Percentiles rank a stretch among this genome's conserved stretches.
Conservation (phyloP, 768 basidiomycete species). For the Phylloporus sp. region DNA sequence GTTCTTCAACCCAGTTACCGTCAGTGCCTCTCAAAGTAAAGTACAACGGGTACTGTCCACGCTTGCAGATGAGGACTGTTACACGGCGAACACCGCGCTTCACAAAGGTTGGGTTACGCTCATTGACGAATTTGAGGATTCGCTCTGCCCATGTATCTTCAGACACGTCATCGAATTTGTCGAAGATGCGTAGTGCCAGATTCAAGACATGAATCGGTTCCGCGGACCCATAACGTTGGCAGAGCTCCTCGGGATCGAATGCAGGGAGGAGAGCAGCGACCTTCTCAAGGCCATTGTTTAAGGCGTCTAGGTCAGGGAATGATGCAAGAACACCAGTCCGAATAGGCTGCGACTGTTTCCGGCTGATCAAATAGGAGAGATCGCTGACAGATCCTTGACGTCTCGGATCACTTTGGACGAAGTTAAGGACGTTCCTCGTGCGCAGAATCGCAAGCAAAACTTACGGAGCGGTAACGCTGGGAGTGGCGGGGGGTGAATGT, state of each 20-base stretch:
- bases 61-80: conserved; percentile 88
- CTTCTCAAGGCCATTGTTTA: conserved; percentile 70
- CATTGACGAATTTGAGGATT: conserved; percentile 69
- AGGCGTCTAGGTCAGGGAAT: conserved; percentile 69
- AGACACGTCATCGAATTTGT: conserved; percentile 70
- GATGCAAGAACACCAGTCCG: conserved; percentile 91
- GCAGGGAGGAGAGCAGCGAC: conserved; percentile 69
- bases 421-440: conserved; percentile 8
- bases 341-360: conserved; percentile 82
- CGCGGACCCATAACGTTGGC: conserved; percentile 68
- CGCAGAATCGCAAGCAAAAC: not conserved
- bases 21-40: conserved; percentile 80
- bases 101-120: conserved; percentile 54
- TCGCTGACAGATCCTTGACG: conserved; percentile 95
- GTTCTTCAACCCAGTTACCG: conserved; percentile 85
- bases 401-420: conserved; percentile 47
- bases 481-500: conserved; percentile 82
- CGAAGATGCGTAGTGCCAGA: conserved; percentile 85
- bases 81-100: conserved; percentile 87
- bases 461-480: conserved; percentile 46
- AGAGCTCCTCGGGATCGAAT: conserved; percentile 69
- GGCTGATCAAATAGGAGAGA: conserved; percentile 86
- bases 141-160: conserved; percentile 76
- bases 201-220: conserved; percentile 93
- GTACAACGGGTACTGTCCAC: conserved; percentile 90